phyloP scores from a whole-genome alignment of 2,329 filamentous ascomycete genomes.

The Scedosporium apiospermum region DNA sequence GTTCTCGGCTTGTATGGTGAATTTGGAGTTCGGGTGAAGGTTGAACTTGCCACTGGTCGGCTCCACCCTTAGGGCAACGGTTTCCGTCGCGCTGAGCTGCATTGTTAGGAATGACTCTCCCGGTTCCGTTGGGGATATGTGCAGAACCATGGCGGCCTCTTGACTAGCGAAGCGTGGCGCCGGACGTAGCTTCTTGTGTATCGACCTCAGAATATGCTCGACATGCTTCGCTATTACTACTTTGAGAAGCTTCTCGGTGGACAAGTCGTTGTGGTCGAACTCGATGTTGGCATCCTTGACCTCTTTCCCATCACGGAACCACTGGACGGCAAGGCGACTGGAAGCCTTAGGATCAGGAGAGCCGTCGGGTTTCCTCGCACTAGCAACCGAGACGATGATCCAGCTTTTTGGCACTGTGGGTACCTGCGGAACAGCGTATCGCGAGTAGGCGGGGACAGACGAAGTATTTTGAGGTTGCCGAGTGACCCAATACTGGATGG shows the following conservation, averaged over 20 bases:
- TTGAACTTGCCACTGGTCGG: conserved; percentile 69
- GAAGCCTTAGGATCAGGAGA: conserved; percentile 31
- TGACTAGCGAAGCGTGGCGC: conserved; percentile 52
- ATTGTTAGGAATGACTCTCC: conserved; percentile 58
- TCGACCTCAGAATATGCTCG: conserved; percentile 58
- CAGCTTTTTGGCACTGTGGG: conserved; percentile 66
- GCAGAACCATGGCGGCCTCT: conserved; percentile 48
- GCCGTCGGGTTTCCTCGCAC: conserved; percentile 41
- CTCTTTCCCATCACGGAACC: conserved; percentile 78
- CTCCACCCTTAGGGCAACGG: conserved; percentile 51
- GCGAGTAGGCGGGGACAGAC: conserved; percentile 20
- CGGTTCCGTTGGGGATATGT: conserved; percentile 51
- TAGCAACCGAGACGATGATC: conserved; percentile 78
- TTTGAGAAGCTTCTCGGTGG: conserved; percentile 64
- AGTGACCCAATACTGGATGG: conserved; percentile 84
- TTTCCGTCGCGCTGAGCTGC: conserved; percentile 37
- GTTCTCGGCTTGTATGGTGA: conserved; percentile 48
- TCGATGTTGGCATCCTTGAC: conserved; percentile 57
- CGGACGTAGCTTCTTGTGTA: conserved; percentile 49
- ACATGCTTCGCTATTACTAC: conserved; percentile 67
- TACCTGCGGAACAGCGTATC: conserved; percentile 1
- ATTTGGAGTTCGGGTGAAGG: conserved; percentile 54
- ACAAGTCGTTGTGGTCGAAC: conserved; percentile 59
- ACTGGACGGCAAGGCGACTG: conserved; percentile 56
- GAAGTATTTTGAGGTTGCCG: conserved; percentile 23